Percentiles rank a stretch among this genome's conserved stretches.
phyloP scores from a whole-genome alignment of 2,329 filamentous ascomycete genomes.

The Lecanoromycetidae sp. region DNA sequence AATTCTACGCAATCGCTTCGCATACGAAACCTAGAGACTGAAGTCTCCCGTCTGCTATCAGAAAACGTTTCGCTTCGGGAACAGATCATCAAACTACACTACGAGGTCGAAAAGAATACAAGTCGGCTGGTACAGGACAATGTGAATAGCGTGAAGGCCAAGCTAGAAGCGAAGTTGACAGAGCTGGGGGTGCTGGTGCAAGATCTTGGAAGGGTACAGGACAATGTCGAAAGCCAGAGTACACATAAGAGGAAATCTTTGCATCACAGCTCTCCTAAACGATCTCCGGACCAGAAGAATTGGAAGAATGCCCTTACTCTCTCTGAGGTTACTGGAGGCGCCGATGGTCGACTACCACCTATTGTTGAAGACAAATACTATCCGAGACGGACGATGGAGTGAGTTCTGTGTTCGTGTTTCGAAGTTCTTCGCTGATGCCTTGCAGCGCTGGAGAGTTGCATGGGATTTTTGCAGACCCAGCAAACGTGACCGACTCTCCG shows the following conservation, averaged over 20 bases:
- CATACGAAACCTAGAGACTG: slow-evolving; percentile 51
- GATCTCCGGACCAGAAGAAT: slow-evolving; percentile 22
- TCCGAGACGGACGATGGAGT: slow-evolving; percentile 45
- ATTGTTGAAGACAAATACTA: slow-evolving; percentile 49
- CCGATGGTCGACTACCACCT: slow-evolving; percentile 37
- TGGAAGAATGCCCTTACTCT: slow-evolving; percentile 20
- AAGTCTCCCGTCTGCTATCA: slow-evolving; percentile 46
- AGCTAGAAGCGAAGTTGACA: slow-evolving; percentile 44
- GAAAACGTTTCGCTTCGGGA: slow-evolving; percentile 50
- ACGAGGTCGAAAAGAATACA: slow-evolving; percentile 39
- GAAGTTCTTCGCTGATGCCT: too few relatives aligned
- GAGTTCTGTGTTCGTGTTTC: too few relatives aligned
- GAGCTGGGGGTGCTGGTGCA: slow-evolving; percentile 44
- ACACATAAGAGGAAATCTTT: slow-evolving; percentile 14
- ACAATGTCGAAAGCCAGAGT: slow-evolving; percentile 19
- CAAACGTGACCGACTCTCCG: slow-evolving; percentile 22
- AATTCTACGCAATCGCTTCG: slow-evolving; percentile 54
- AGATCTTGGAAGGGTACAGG: slow-evolving; percentile 37
- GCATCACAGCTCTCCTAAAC: slow-evolving; percentile 15
- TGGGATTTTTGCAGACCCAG: slow-evolving; percentile 20
- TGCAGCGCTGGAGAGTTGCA: slow-evolving; percentile 28
- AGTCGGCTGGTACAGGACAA: slow-evolving; percentile 33
- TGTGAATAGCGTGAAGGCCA: slow-evolving; percentile 41
- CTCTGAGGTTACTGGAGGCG: slow-evolving; percentile 14
- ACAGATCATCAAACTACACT: slow-evolving; percentile 45